These are phyloP conservation scores for Populus nigra DNA, from an alignment of 345 rosid genomes.

Conservation along the genomic window DNA sequence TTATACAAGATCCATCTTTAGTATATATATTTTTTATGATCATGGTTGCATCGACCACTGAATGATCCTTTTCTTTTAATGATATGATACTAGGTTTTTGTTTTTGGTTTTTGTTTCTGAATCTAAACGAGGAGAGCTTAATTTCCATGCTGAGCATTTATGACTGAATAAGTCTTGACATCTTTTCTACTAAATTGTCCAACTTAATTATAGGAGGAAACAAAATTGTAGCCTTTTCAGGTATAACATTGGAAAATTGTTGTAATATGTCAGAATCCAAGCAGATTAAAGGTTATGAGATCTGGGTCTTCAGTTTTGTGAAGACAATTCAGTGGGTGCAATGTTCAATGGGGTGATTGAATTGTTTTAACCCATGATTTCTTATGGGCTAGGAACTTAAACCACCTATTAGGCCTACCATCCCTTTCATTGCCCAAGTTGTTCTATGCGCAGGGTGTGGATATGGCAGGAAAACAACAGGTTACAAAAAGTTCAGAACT, in stretches of 20 bases:
- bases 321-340: not conserved
- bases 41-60: not conserved
- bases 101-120: not conserved
- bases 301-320: not conserved
- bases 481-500: slow-evolving; percentile 27
- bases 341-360: no score
- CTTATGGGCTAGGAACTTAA: no score
- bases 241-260: no score
- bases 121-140: not conserved
- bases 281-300: no score
- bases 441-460: slow-evolving; percentile 6
- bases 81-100: not conserved
- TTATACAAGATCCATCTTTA: not conserved
- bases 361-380: not conserved
- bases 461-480: slow-evolving; percentile 40
- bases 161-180: no score
- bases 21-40: not conserved
- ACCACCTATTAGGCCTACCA: no score
- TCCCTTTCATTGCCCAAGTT: no score
- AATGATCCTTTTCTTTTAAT: not conserved
- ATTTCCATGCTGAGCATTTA: not conserved
- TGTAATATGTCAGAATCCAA: not conserved
- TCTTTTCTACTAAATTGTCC: no score
- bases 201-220: no score
- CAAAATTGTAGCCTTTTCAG: no score